Conservation (phyloP, 2,329 filamentous ascomycete species). For the Fusarium tuaranense region DNA sequence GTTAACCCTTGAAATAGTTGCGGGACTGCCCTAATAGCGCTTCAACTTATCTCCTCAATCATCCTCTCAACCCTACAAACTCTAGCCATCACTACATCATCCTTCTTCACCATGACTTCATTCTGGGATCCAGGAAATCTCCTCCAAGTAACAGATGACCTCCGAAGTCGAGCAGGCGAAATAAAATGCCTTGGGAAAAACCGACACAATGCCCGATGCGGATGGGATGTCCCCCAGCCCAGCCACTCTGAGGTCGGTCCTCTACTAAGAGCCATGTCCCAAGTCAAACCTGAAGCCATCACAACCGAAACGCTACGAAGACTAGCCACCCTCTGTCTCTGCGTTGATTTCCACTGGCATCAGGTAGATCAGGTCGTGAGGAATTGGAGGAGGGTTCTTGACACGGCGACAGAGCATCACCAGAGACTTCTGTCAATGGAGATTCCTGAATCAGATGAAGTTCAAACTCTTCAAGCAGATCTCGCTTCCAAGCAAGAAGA, state of each 20-base stretch:
- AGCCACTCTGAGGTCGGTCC: not conserved
- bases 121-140: slow-evolving; percentile 12
- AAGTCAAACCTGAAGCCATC: not conserved
- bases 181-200: slow-evolving; percentile 1
- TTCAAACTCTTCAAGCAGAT: not conserved
- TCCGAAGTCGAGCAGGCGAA: not conserved
- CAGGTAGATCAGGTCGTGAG: not conserved
- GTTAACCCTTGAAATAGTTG: not conserved
- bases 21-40: no score
- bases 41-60: not conserved
- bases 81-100: not conserved
- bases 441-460: fast-evolving
- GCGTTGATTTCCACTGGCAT: not conserved
- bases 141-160: slow-evolving; percentile 1
- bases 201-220: not conserved
- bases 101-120: not conserved
- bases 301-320: not conserved
- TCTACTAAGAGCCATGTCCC: slow-evolving; percentile 5
- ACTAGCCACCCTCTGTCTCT: slow-evolving; percentile 7
- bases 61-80: not conserved
- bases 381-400: not conserved
- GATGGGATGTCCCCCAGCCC: not conserved
- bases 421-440: not conserved
- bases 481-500: not conserved
- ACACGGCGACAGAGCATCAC: not conserved